These are phyloP conservation scores for Isoetes taiwanensis DNA, from an alignment of 75 land plant species.

Conservation along the genomic window DNA sequence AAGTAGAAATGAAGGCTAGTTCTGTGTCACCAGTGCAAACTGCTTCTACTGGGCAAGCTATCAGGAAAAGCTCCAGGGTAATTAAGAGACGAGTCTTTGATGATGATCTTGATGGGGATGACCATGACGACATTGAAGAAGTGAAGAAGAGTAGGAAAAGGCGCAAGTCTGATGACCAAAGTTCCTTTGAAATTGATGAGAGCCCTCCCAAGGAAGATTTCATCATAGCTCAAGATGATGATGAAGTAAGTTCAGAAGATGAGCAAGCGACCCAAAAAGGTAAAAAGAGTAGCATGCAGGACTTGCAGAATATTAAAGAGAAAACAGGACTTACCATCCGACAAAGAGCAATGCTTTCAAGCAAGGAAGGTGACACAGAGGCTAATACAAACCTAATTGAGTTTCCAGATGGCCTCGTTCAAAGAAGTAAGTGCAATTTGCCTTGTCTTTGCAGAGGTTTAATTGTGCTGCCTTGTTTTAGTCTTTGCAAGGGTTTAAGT, in stretches of 20 bases:
- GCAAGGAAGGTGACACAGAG: conserved; percentile 35
- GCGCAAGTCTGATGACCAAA: too few relatives aligned
- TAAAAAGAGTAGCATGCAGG: conserved; percentile 11
- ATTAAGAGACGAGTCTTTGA: conserved; percentile 45
- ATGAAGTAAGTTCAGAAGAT: not conserved
- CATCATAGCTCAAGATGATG: too few relatives aligned
- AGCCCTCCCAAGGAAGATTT: too few relatives aligned
- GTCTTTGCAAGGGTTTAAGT: not conserved
- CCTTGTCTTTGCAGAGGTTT: not conserved
- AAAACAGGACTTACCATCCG: conserved; percentile 48
- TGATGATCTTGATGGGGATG: conserved; percentile 29
- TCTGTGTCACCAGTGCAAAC: too few relatives aligned
- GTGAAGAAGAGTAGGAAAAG: too few relatives aligned
- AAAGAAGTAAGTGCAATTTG: not conserved
- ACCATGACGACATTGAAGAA: conserved; percentile 28
- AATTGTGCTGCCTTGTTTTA: not conserved
- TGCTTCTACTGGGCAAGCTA: conserved; percentile 6
- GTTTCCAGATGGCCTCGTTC: conserved; percentile 66
- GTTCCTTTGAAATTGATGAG: too few relatives aligned
- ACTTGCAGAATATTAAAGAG: conserved; percentile 2
- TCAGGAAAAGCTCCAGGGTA: conserved; percentile 53
- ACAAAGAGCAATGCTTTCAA: conserved; percentile 57
- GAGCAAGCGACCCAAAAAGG: not conserved
- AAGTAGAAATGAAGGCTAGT: too few relatives aligned
- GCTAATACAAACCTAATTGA: conserved; percentile 34